These are phyloP conservation scores for Paracamarosporium sp. DNA, from an alignment of 2,329 filamentous ascomycete genomes.

Conservation along the genomic window DNA sequence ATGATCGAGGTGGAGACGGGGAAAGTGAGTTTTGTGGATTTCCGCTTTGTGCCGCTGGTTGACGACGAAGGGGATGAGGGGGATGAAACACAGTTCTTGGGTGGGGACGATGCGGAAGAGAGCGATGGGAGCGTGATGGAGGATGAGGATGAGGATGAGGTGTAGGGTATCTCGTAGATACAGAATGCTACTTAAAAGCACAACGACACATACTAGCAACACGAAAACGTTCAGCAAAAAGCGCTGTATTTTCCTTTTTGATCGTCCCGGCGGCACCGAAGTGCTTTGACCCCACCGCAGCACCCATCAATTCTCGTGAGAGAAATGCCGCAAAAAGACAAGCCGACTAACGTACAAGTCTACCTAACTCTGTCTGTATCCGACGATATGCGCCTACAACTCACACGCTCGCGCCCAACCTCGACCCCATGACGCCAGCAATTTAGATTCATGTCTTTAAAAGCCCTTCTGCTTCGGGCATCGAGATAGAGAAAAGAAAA, in stretches of 20 bases:
- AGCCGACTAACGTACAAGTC: constrained; percentile 4
- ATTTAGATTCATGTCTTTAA: background rate
- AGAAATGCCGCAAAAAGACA: background rate
- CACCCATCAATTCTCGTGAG: background rate
- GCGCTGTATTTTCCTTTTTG: background rate
- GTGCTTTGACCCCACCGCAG: background rate
- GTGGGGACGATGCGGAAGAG: constrained; percentile 21
- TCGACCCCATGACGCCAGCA: background rate
- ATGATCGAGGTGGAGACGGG: constrained; percentile 86
- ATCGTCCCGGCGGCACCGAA: background rate
- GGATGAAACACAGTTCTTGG: constrained; percentile 20
- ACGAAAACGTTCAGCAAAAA: background rate
- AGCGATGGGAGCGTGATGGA: constrained; percentile 8
- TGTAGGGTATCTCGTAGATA: background rate
- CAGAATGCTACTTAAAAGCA: background rate
- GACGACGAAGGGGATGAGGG: constrained; percentile 61
- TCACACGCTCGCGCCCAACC: no score
- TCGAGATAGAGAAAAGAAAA: no score
- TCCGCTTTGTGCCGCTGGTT: constrained; percentile 78
- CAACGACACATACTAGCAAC: background rate
- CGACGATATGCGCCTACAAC: no score
- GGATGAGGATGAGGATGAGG: constrained; percentile 19
- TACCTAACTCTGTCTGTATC: background rate
- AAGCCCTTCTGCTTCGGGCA: no score
- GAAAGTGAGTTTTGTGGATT: constrained; percentile 77